These are phyloP conservation scores for Spirogloea muscicola DNA, from an alignment of 139 green algal genomes.

Conservation along the genomic window DNA sequence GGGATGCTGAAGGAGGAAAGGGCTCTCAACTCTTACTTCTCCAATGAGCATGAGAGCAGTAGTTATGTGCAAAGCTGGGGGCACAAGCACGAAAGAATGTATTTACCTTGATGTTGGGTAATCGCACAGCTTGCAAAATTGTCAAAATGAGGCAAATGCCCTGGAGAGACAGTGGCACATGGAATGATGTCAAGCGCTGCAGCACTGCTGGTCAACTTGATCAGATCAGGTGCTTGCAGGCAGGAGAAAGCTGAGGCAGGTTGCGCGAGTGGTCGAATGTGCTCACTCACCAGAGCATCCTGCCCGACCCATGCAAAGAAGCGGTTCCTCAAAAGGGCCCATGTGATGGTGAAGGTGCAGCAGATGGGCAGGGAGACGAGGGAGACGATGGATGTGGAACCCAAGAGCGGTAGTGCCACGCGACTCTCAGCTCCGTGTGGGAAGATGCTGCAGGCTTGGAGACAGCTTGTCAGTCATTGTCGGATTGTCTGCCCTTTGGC, in stretches of 20 bases:
- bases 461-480: no score
- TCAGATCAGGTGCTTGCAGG: no score
- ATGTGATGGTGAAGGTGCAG: conserved; percentile 1
- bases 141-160: conserved; percentile 31
- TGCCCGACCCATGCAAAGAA: conserved; percentile 24
- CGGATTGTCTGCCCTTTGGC: no score
- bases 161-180: conserved; percentile 7
- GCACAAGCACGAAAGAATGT: background rate
- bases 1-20: no score
- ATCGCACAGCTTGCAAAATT: conserved; percentile 14
- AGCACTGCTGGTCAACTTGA: no score
- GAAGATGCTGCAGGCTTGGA: background rate
- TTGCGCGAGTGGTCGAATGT: no score
- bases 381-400: conserved; percentile 7
- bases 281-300: conserved; percentile 33
- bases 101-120: conserved; percentile 46
- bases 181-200: no score
- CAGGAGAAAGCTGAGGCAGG: no score
- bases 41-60: background rate
- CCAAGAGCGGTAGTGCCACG: background rate
- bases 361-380: conserved; percentile 6
- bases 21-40: no score
- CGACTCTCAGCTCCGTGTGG: background rate
- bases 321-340: conserved; percentile 21
- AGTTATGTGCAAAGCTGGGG: background rate